phyloP scores from a whole-genome alignment of 495 filamentous ascomycete species.

The Clohesyomyces aquaticus region DNA sequence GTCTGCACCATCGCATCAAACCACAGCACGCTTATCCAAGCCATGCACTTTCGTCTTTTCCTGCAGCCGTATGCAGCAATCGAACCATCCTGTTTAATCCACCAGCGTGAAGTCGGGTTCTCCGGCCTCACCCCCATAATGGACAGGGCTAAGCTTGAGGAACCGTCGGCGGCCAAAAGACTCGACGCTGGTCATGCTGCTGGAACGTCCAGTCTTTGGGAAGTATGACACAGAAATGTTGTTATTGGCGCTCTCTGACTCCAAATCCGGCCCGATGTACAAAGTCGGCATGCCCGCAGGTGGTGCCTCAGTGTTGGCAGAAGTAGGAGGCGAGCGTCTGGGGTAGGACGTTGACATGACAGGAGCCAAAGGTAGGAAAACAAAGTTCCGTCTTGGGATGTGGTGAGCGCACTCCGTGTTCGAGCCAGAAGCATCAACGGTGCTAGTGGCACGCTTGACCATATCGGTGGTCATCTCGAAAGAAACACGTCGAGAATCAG shows the following conservation, averaged over 20 bases:
- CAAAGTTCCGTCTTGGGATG: constrained; percentile 14
- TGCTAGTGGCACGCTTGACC: constrained; percentile 1
- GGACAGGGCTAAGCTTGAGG: constrained; percentile 37
- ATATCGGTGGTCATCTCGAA: constrained; percentile 1
- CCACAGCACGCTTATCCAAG: not conserved
- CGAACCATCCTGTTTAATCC: not conserved
- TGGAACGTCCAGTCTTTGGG: constrained; percentile 13
- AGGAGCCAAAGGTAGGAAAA: constrained; percentile 35
- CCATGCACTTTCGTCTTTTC: not conserved
- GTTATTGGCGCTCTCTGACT: not conserved
- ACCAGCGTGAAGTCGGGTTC: constrained; percentile 24
- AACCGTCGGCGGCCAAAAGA: constrained; percentile 17
- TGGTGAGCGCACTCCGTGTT: constrained; percentile 13
- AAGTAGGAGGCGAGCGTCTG: not conserved
- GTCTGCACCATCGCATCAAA: not conserved
- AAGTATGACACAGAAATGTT: not conserved
- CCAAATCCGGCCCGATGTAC: constrained; percentile 5
- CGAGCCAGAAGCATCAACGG: constrained; percentile 8
- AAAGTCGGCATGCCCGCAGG: constrained; percentile 3
- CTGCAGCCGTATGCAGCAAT: not conserved
- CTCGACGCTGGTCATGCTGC: constrained; percentile 24
- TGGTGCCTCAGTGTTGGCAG: constrained; percentile 6
- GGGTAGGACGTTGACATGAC: constrained; percentile 27
- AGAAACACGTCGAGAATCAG: not conserved
- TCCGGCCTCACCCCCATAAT: constrained; percentile 32